phyloP scores from a whole-genome alignment of 306 rosid species.

The Alnus rubra region DNA sequence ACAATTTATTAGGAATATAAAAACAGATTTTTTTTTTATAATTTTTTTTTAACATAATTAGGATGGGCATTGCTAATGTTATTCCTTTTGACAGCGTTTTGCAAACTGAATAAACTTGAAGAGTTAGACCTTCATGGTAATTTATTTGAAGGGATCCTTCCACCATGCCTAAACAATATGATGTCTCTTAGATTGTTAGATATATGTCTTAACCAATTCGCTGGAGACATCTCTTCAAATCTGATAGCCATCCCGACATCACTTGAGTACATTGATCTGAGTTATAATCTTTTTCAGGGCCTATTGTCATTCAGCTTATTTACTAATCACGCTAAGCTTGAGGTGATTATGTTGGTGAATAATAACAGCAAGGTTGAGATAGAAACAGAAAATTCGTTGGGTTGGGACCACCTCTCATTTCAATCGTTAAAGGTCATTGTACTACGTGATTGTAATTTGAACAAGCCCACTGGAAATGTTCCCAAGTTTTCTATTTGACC shows the following conservation, averaged over 20 bases:
- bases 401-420: no score
- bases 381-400: no score
- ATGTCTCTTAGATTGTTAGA: slow-evolving; percentile 14
- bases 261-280: slow-evolving; percentile 13
- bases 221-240: slow-evolving; percentile 8
- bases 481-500: no score
- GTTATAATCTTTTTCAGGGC: slow-evolving; percentile 18
- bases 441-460: no score
- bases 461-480: no score
- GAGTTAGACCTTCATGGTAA: slow-evolving; percentile 18
- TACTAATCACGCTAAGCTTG: slow-evolving; percentile 19
- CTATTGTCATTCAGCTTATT: slow-evolving; percentile 16
- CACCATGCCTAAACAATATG: slow-evolving; percentile 23
- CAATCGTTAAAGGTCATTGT: no score
- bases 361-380: background rate
- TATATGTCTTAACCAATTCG: slow-evolving; percentile 10
- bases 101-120: slow-evolving; percentile 3
- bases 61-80: background rate
- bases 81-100: slow-evolving; percentile 2
- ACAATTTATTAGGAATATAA: no score
- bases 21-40: no score
- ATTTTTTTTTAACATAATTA: no score
- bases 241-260: background rate
- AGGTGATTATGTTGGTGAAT: slow-evolving; percentile 4
- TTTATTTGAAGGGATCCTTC: slow-evolving; percentile 8